A percentile compares a stretch with the other conserved stretches of the same genome.
Evolutionary conservation across 306 rosid species (phyloP).

Genomic region (Medicago ruthenica): DNA sequence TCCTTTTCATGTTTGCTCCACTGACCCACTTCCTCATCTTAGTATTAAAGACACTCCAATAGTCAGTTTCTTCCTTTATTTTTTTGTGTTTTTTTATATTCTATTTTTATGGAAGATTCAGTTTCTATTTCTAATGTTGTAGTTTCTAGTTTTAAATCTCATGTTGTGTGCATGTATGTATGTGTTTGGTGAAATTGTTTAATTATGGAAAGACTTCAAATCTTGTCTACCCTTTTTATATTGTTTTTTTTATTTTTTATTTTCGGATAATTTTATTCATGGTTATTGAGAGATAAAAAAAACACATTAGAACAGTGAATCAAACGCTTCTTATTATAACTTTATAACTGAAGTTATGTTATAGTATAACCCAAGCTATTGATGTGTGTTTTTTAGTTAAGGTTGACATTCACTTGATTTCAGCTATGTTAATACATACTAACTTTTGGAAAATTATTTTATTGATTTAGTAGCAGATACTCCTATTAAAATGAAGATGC

Average conservation of each 20-base stretch:
- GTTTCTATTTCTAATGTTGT: neutral
- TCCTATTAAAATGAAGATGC: too few species aligned
- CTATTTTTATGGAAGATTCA: conserved; percentile 6
- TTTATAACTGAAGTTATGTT: conserved; percentile 6
- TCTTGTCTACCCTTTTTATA: too few species aligned
- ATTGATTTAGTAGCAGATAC: too few species aligned
- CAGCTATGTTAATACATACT: conserved; percentile 23
- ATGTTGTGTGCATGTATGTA: neutral
- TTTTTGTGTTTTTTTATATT: neutral
- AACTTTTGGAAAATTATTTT: neutral
- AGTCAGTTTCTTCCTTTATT: conserved; percentile 48
- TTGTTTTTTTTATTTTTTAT: too few species aligned
- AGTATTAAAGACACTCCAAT: conserved; percentile 95
- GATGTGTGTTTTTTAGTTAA: neutral
- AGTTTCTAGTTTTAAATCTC: conserved; percentile 16
- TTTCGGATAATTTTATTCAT: too few species aligned
- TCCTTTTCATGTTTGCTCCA: conserved; percentile 76
- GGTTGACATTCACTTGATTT: conserved; percentile 19
- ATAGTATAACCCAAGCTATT: neutral
- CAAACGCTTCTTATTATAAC: neutral
- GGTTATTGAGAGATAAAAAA: conserved; percentile 22
- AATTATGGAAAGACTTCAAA: too few species aligned
- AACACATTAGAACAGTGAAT: too few species aligned
- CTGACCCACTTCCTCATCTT: conserved; percentile 88
- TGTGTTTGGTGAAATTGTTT: conserved; percentile 26